Conservation (phyloP, 2,329 filamentous ascomycete species). For the Akanthomyces lecanii region DNA sequence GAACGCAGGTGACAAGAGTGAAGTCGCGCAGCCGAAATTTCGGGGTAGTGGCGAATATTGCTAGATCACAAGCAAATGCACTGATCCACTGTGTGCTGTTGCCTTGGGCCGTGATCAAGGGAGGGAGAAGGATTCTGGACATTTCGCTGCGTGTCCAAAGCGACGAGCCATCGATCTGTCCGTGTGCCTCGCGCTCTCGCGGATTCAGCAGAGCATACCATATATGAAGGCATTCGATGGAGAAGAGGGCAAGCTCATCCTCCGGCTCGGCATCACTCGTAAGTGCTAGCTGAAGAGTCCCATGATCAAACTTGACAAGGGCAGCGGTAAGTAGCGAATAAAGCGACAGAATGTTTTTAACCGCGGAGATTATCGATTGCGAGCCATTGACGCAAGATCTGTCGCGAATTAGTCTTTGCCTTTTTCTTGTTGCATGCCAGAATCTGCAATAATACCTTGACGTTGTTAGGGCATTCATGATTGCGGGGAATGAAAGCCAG, state of each 20-base stretch:
- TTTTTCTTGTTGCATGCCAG: neutral
- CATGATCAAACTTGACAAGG: slow-evolving; percentile 2
- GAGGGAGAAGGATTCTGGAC: neutral
- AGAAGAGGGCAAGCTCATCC: slow-evolving; percentile 1
- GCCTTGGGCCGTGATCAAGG: neutral
- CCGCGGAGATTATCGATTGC: neutral
- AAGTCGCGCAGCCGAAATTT: neutral
- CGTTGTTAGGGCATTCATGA: neutral
- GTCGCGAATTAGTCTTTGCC: neutral
- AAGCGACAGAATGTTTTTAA: neutral
- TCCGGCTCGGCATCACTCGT: neutral
- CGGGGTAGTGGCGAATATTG: neutral
- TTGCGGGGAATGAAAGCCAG: neutral
- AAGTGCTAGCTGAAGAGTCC: neutral
- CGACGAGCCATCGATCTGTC: neutral
- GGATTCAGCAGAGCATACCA: slow-evolving; percentile 4
- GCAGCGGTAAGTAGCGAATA: slow-evolving; percentile 11
- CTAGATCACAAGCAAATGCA: neutral
- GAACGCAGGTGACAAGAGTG: neutral
- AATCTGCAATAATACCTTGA: neutral
- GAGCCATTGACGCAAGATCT: neutral
- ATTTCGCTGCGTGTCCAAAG: slow-evolving; percentile 2
- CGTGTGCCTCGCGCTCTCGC: neutral
- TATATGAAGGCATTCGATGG: neutral
- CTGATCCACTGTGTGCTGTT: slow-evolving; percentile 8